Conservation (phyloP, 352 stramenopile genomes). For the Phytopythium boreale region DNA sequence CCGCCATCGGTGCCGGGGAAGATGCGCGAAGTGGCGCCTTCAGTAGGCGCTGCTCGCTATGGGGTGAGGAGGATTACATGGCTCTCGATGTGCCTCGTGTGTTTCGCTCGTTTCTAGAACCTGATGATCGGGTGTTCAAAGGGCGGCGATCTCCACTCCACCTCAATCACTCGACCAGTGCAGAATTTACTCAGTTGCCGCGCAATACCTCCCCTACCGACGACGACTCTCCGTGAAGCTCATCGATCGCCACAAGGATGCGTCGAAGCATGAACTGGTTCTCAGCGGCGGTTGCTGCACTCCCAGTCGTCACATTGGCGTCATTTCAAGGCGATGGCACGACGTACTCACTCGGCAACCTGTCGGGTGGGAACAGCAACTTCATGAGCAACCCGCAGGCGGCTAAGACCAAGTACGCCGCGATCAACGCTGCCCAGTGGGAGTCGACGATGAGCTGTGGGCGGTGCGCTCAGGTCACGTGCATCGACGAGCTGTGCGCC, state of each 20-base stretch:
- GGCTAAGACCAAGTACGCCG: constrained; percentile 49
- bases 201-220: not conserved
- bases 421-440: constrained; percentile 65
- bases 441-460: constrained; percentile 44
- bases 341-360: constrained; percentile 28
- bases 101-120: not conserved
- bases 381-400: constrained; percentile 52
- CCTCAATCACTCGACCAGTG: not conserved
- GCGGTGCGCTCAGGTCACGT: constrained; percentile 42
- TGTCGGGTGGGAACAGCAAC: constrained; percentile 56
- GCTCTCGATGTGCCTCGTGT: not conserved
- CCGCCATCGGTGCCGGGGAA: not conserved
- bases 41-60: not conserved
- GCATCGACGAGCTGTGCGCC: constrained; percentile 41
- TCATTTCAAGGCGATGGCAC: constrained; percentile 17
- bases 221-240: not conserved
- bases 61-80: not conserved
- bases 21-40: not conserved
- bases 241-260: not conserved
- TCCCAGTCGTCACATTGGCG: not conserved
- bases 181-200: not conserved
- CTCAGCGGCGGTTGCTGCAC: not conserved
- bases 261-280: not conserved
- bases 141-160: not conserved
- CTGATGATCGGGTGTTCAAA: not conserved